Percentiles rank a stretch among this genome's conserved stretches.
phyloP scores from a whole-genome alignment of 1,139 yeast genomes.

The Protomyces arabidopsidicola region DNA sequence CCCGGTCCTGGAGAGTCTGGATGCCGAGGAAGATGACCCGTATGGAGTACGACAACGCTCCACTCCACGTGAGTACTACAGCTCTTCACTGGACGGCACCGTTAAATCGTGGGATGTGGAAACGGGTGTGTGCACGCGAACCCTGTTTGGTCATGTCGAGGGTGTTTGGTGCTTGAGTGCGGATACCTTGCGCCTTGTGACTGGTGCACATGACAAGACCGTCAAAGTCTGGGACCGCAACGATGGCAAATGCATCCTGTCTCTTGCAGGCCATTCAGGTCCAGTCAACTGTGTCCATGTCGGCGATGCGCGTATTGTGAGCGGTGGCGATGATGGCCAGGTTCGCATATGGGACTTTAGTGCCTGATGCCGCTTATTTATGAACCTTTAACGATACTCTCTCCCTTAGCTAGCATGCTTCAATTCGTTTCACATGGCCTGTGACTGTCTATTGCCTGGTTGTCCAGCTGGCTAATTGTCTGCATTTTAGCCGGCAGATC shows the following conservation, averaged over 20 bases:
- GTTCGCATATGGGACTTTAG: conserved; percentile 23
- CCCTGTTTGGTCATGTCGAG: conserved; percentile 88
- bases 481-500: no score
- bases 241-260: conserved; percentile 80
- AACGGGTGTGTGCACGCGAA: conserved; percentile 54
- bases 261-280: conserved; percentile 91
- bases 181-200: conserved; percentile 89
- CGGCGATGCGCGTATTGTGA: conserved; percentile 26
- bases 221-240: conserved; percentile 98
- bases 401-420: no score
- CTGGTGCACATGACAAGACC: conserved; percentile 93
- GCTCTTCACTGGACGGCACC: conserved; percentile 29
- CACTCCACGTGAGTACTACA: conserved; percentile 21
- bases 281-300: conserved; percentile 81
- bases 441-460: background rate
- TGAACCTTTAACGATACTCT: background rate
- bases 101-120: conserved; percentile 84
- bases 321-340: conserved; percentile 29
- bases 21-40: conserved; percentile 22
- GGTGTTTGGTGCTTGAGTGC: conserved; percentile 97
- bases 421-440: background rate
- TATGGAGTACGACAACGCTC: conserved; percentile 1
- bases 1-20: conserved; percentile 11
- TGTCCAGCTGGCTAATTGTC: background rate
- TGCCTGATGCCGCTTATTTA: background rate